Base-by-base conservation (phyloP, 805 yeast species). In the Candida alai region DNA sequence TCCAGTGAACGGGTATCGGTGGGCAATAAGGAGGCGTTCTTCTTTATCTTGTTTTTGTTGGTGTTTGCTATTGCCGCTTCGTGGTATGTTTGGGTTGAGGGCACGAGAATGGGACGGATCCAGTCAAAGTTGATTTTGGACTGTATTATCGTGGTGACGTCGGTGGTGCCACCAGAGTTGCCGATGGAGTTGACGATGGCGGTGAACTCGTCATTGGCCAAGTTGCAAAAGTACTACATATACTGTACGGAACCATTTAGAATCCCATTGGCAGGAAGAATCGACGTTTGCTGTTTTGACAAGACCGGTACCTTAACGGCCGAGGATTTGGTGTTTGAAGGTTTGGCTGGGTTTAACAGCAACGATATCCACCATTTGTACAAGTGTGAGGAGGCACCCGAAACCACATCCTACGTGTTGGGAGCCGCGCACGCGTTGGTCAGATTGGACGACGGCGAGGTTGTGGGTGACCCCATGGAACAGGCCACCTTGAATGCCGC, bases 171-270 rank as follows among this genome's bases (percentile, higher is more conserved):
- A 23, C 98, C 98, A 27, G 98, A 93, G 65, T 74, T 93, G 48
- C 98, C 98, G 39, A 93, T 93, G 97, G 98, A 93, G 68, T 74
- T 93, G 50, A 93, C 98, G 10, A 82, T 93, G 90, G 97, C 98
- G 40, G 98, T 93, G 25, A 93, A 93, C 62, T 74, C 84, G 24
- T 89, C 97, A 5, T 70, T 93, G 57, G 78, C 88, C 39, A 88
- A 97, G 3, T 72, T 93, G 45, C 79, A 84, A 49, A 93, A 93
- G 61, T 81, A 73, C 58, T 89, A 81, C 58, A 81, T 93, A 43
- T 93, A 84, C 68, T 93, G 98, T 70, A 93, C 98, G 27, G 98
- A 93, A 62, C 98, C 98, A 12, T 93, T 93, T 70, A 78, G 98
- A 67, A 89, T 93, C 47, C 97, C 98, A 35, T 77, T 84, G 54